phyloP scores from a whole-genome alignment of 495 filamentous ascomycete species.

The Xylaria longipes region DNA sequence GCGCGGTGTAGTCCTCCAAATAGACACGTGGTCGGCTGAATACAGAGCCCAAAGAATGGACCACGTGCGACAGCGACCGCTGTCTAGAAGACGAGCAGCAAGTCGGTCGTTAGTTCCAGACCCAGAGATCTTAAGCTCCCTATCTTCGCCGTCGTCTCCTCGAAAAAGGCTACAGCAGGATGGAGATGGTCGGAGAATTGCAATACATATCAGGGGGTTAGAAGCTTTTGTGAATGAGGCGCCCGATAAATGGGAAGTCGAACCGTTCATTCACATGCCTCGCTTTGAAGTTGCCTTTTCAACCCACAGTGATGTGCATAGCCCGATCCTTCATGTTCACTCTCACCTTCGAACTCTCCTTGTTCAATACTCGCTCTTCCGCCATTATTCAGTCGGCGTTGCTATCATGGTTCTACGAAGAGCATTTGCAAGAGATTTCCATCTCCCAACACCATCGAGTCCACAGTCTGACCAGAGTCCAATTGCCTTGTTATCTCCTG shows the following conservation, averaged over 20 bases:
- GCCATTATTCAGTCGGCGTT: slow-evolving; percentile 88
- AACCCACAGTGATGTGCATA: slow-evolving; percentile 83
- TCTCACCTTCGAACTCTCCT: slow-evolving; percentile 78
- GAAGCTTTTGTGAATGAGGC: slow-evolving; percentile 91
- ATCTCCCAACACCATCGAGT: slow-evolving; percentile 36
- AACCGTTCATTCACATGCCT: slow-evolving; percentile 86
- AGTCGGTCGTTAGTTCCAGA: slow-evolving; percentile 65
- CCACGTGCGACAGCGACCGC: slow-evolving; percentile 50
- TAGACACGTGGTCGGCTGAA: slow-evolving; percentile 90
- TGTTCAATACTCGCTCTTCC: slow-evolving; percentile 90
- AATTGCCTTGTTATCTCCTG: slow-evolving; percentile 41
- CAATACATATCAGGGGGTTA: slow-evolving; percentile 79
- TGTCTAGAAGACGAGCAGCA: slow-evolving; percentile 62
- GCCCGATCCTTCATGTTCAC: slow-evolving; percentile 85
- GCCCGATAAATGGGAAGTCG: slow-evolving; percentile 79
- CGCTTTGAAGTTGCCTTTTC: slow-evolving; percentile 85
- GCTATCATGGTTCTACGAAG: slow-evolving; percentile 76
- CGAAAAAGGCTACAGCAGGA: slow-evolving; percentile 60
- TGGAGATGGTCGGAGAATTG: slow-evolving; percentile 84
- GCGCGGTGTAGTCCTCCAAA: slow-evolving; percentile 80
- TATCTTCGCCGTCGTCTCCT: slow-evolving; percentile 67
- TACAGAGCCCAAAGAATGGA: slow-evolving; percentile 84
- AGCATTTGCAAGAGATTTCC: slow-evolving; percentile 64
- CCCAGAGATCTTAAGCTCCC: slow-evolving; percentile 60
- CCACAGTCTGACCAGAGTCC: slow-evolving; percentile 40